Evolutionary conservation across 169 alveolate species (phyloP), one percentile per base, ranked within the genome.

Genomic region (Plasmodium gonderi): DNA sequence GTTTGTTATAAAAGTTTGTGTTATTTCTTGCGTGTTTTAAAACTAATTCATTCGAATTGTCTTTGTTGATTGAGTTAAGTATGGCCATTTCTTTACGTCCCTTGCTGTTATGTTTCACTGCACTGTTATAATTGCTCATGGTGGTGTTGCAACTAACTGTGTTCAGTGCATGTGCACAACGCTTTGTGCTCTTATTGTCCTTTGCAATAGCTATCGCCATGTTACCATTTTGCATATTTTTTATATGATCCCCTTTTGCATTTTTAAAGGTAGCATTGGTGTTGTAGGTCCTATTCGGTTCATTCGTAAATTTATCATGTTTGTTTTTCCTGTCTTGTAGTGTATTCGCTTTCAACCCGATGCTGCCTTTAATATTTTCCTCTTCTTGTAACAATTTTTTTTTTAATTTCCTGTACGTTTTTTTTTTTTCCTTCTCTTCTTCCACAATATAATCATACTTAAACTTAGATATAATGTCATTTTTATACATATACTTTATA

Each of bases 371-470:
- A 0, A 42, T 54, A 75, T 91, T 85, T 74, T 87, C 91, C 65
- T 79, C 94, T n/a, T 81, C 91, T 33, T 79, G 95, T 72, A 80
- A 64, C 72, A 80, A 36, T 83, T 90, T 94, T 68, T 38, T 93
- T 45, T 65, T 80, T 29, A 90, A 64, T 26, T 90, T 95, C 49
- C 93, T 95, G 64, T 94, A 95, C 31, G 98, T 97, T 65, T 93
- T 95, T 74, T 95, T 83, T 77, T 95, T 95, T 65, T 96, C 98
- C 75, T 95, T 96, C 79, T 96, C 98, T 33, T 96, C 97, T 42
- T 96, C 97, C 17, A 96, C 78, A 74, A 97, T 97, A 80, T 97
- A 97, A 68, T 95, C 95, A 91, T 96, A 96, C 64, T 97, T 98
- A 33, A 96, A 97, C 51, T 92, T 93, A 3, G 98, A 93, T 42